These are phyloP conservation scores for Rhizopogon salebrosus DNA, from an alignment of 768 basidiomycete genomes.

Conservation along the genomic window DNA sequence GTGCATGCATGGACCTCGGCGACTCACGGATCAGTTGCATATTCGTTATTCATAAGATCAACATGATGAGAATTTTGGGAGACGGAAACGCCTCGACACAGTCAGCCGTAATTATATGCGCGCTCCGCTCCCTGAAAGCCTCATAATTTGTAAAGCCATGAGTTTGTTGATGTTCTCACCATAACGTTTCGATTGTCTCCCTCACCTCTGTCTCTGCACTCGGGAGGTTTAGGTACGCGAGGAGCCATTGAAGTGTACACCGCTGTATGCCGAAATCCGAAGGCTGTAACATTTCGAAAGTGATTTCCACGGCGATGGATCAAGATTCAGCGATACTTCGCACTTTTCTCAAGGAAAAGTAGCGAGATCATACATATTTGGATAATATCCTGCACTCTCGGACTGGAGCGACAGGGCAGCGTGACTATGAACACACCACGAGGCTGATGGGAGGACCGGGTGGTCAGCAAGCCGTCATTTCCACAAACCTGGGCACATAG, in stretches of 20 bases:
- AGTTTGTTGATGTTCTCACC: not conserved
- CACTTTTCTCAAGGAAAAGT: not conserved
- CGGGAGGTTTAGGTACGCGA: not conserved
- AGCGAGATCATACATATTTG: not conserved
- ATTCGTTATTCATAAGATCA: not conserved
- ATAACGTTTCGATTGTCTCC: not conserved
- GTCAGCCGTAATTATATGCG: not conserved
- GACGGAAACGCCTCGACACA: too few species aligned
- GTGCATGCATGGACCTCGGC: not conserved
- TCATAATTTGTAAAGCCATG: not conserved
- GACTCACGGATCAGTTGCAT: not conserved
- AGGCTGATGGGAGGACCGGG: not conserved
- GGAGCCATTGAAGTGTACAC: not conserved
- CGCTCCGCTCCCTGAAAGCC: not conserved
- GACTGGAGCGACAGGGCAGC: not conserved
- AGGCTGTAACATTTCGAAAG: not conserved
- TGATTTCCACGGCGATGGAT: not conserved
- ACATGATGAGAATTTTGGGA: not conserved
- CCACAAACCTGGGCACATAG: not conserved
- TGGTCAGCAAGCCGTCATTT: not conserved
- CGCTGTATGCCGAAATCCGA: not conserved
- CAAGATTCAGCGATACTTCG: not conserved
- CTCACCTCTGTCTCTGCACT: not conserved
- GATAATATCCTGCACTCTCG: not conserved
- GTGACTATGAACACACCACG: not conserved